Conservation (phyloP, 306 rosid species). For the Corylus avellana region DNA sequence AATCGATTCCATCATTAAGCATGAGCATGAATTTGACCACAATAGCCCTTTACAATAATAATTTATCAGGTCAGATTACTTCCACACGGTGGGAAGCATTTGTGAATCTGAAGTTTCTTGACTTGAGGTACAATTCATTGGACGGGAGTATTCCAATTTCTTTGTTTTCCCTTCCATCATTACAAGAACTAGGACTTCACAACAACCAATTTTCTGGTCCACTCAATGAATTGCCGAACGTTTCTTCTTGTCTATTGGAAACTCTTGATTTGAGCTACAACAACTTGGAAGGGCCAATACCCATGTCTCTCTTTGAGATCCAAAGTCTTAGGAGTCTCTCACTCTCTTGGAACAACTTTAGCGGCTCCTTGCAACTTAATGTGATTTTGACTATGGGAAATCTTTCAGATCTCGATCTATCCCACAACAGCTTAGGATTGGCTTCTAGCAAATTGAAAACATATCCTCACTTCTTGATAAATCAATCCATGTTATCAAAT, state of each 20-base stretch:
- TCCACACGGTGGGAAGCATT: conserved; percentile 22
- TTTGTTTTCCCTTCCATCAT: conserved; percentile 22
- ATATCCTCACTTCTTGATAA: neutral
- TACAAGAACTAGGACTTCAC: conserved; percentile 17
- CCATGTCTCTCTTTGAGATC: neutral
- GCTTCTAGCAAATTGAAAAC: neutral
- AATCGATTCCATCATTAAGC: conserved; percentile 38
- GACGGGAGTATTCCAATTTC: conserved; percentile 26
- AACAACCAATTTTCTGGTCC: conserved; percentile 30
- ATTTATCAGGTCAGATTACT: conserved; percentile 19
- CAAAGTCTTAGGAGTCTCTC: neutral
- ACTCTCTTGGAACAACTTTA: conserved; percentile 13
- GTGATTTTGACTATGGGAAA: neutral
- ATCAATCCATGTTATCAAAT: neutral
- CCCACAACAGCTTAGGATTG: neutral
- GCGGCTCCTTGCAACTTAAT: neutral
- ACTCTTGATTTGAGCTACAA: conserved; percentile 1
- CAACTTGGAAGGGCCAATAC: conserved; percentile 12
- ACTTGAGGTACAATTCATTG: conserved; percentile 24
- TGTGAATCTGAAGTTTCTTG: conserved; percentile 10
- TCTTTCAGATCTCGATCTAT: neutral
- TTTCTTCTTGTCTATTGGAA: neutral
- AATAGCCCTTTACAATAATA: conserved; percentile 22
- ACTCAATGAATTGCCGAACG: conserved; percentile 9
- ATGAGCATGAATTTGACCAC: conserved; percentile 26